A percentile compares a stretch with the other conserved stretches of the same genome.
These are phyloP conservation scores for Epichloe elymi DNA, from an alignment of 2,329 filamentous ascomycete species.

Conservation along the genomic window DNA sequence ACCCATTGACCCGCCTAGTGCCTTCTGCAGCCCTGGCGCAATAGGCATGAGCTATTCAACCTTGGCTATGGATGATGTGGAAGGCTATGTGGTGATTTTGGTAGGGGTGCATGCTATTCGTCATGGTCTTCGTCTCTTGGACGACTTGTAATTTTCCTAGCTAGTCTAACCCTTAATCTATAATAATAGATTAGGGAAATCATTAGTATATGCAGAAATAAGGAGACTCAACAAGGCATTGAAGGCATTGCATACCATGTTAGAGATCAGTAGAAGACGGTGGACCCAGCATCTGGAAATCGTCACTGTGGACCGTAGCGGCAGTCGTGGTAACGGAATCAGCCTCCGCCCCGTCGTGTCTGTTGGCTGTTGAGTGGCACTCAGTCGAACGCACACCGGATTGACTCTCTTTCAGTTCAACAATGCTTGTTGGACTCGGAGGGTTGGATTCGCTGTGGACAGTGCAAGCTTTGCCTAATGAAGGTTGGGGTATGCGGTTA, in stretches of 20 bases:
- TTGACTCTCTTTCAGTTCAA: background rate
- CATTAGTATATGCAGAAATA: background rate
- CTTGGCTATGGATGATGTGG: conserved; percentile 8
- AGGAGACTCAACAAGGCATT: background rate
- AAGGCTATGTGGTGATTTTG: conserved; percentile 9
- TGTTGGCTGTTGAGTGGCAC: background rate
- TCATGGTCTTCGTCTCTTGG: background rate
- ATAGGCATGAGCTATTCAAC: background rate
- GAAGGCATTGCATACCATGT: background rate
- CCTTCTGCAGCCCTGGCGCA: background rate
- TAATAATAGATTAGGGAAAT: too few species aligned
- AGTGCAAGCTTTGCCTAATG: conserved; percentile 22
- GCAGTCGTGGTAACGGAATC: conserved; percentile 15
- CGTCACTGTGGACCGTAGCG: conserved; percentile 25
- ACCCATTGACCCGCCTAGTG: background rate
- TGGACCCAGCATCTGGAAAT: conserved; percentile 14
- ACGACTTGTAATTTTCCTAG: too few species aligned
- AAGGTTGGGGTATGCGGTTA: conserved; percentile 14
- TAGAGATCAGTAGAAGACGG: background rate
- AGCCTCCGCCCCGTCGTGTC: background rate
- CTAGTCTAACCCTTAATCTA: too few species aligned
- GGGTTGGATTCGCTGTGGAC: conserved; percentile 17
- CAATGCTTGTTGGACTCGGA: conserved; percentile 4
- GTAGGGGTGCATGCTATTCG: background rate
- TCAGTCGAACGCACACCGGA: background rate